A percentile compares a stretch with the other conserved stretches of the same genome.
These are phyloP conservation scores for Globisporangium ultimum DNA, from an alignment of 352 stramenopile species.

Conservation along the genomic window DNA sequence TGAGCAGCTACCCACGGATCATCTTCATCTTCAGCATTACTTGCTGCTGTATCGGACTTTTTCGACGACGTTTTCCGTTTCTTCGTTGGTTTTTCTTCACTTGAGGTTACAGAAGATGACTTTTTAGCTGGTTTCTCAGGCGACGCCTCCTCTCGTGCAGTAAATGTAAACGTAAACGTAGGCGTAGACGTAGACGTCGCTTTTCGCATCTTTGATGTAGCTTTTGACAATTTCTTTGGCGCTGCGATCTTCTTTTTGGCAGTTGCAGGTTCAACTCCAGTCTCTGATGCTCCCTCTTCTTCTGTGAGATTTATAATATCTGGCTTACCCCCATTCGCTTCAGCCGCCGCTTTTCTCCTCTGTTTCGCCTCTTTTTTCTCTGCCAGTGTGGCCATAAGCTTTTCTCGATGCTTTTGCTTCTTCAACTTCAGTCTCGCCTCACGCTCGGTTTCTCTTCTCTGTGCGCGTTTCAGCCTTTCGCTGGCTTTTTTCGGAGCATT, in stretches of 20 bases:
- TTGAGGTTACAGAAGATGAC: background rate
- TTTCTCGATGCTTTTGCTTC: background rate
- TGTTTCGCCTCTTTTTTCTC: no score
- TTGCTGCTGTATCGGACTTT: background rate
- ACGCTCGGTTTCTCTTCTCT: no score
- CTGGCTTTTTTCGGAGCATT: background rate
- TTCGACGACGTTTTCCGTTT: background rate
- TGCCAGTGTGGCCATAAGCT: no score
- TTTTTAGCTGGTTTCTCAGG: no score
- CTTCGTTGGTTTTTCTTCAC: background rate
- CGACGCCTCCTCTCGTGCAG: background rate
- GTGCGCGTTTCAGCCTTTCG: background rate
- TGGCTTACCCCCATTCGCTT: no score
- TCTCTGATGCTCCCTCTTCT: background rate
- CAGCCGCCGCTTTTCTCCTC: no score
- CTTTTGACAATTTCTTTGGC: background rate
- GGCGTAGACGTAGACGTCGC: background rate
- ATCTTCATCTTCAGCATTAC: background rate
- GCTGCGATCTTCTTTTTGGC: background rate
- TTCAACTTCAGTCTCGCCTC: background rate
- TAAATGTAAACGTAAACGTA: no score
- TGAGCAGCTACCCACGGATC: conserved; percentile 11
- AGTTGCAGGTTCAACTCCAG: background rate
- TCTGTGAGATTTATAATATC: no score
- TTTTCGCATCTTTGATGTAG: conserved; percentile 1